Evolutionary conservation across 2,329 filamentous ascomycete species (phyloP).

Genomic region (Trichoderma sp.): DNA sequence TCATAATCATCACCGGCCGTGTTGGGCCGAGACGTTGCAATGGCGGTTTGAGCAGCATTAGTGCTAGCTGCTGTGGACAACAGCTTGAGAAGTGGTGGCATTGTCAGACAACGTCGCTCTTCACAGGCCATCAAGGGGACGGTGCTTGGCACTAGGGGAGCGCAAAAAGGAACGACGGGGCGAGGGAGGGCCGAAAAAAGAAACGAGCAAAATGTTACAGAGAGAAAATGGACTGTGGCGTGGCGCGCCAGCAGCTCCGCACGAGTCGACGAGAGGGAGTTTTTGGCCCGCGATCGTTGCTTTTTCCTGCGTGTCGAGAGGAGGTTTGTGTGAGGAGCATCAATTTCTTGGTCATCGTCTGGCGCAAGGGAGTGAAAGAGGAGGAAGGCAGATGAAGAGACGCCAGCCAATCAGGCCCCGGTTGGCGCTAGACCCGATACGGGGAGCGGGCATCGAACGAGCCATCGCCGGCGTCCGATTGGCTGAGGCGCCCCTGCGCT

Average conservation of each 20-base stretch:
- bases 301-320: conserved; percentile 21
- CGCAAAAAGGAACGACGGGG: background rate
- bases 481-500: background rate
- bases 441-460: background rate
- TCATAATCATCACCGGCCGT: conserved; percentile 25
- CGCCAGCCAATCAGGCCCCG: conserved; percentile 10
- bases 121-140: conserved; percentile 16
- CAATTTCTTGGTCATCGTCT: background rate
- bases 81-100: conserved; percentile 3
- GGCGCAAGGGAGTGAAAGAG: conserved; percentile 26
- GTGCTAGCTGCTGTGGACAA: conserved; percentile 17
- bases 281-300: conserved; percentile 19
- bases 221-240: conserved; percentile 5
- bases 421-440: conserved; percentile 17
- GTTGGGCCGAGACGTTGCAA: conserved; percentile 26
- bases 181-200: background rate
- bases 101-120: conserved; percentile 18
- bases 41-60: conserved; percentile 16
- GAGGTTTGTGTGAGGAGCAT: conserved; percentile 27
- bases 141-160: conserved; percentile 11
- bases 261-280: conserved; percentile 5
- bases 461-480: conserved; percentile 16
- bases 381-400: no score
- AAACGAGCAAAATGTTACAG: background rate
- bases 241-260: background rate